Evolutionary conservation across 768 basidiomycete genomes (phyloP), one percentile per base, ranked within the genome.

Genomic region (Xerocomus spinulosus): DNA sequence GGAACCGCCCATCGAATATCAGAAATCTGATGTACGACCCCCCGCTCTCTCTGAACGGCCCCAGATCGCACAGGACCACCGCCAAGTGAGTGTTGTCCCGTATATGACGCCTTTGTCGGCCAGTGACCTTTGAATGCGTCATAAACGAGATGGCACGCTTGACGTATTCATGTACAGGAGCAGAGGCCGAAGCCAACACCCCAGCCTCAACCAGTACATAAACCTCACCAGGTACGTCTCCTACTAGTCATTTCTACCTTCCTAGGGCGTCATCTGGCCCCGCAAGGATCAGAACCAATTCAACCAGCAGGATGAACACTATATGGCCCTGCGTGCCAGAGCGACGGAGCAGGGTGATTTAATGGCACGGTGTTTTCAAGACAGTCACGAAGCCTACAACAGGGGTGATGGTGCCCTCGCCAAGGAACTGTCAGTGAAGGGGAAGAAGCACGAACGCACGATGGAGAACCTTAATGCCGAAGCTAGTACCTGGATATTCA

Each of bases 401-500:
- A 69, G 72, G 1, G 80, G 86, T 3, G 82, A 96, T 54, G 83
- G 89, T 12, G 89, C 81, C 0, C 68, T 69, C 26, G 94, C 94
- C 18, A 93, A 97, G 67, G 73, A 86, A 42, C 74, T 96, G 20
- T 88, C 85, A 15, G 78, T 81, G 49, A 58, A 92, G 63, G 94
- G 92, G 15, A 90, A 92, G 63, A 72, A 73, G 33, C 88, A 94
- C 63, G 80, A 89, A 65, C 66, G 73, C 5, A 77, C 80, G 59
- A 93, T 94, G 85, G 83, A 87, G 53, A 64, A 75, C 40, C 67
- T 92, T 51, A 92, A 97, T 63, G 75, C 75, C 49, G 70, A 93
- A 63, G 95, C 94, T 2, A 82, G 84, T 50, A 79, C 84, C 42
- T 95, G 88, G 87, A 94, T 97, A 52, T 98, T 84, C 66, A 55